A percentile compares a stretch with the other conserved stretches of the same genome.
Conservation (phyloP, 163 green algal genomes). For the Chlorella variabilis region DNA sequence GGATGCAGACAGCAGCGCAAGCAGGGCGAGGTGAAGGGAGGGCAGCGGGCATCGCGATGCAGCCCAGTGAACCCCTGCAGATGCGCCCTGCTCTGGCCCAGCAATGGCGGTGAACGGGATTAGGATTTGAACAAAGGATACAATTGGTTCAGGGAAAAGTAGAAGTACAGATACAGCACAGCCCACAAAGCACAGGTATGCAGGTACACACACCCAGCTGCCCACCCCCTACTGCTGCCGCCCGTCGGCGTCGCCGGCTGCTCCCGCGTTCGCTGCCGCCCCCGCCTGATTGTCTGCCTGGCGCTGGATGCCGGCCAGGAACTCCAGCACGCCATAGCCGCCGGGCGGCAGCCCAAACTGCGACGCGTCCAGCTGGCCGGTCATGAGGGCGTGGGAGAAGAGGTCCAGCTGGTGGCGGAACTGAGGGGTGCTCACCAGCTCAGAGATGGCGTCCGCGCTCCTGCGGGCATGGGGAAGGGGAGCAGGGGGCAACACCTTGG, state of each 20-base stretch:
- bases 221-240: background rate
- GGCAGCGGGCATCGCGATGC: too few species aligned
- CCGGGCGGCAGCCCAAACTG: slow-evolving; percentile 44
- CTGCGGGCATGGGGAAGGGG: background rate
- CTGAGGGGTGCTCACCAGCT: slow-evolving; percentile 36
- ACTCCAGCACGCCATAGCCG: slow-evolving; percentile 40
- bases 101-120: too few species aligned
- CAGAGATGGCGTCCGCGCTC: background rate
- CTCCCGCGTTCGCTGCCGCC: background rate
- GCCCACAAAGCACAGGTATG: too few species aligned
- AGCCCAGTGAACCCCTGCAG: too few species aligned
- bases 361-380: slow-evolving; percentile 12
- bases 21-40: too few species aligned
- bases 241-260: background rate
- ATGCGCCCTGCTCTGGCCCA: too few species aligned
- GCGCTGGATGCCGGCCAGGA: slow-evolving; percentile 39
- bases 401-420: slow-evolving; percentile 46
- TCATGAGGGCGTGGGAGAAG: slow-evolving; percentile 31
- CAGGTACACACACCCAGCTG: too few species aligned
- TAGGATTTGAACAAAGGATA: too few species aligned
- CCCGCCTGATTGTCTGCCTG: slow-evolving; percentile 25
- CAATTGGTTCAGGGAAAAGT: too few species aligned
- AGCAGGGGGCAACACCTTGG: too few species aligned
- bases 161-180: too few species aligned
- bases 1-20: too few species aligned